Conservation (phyloP, 768 basidiomycete species). For the Tulasnella calospora region DNA sequence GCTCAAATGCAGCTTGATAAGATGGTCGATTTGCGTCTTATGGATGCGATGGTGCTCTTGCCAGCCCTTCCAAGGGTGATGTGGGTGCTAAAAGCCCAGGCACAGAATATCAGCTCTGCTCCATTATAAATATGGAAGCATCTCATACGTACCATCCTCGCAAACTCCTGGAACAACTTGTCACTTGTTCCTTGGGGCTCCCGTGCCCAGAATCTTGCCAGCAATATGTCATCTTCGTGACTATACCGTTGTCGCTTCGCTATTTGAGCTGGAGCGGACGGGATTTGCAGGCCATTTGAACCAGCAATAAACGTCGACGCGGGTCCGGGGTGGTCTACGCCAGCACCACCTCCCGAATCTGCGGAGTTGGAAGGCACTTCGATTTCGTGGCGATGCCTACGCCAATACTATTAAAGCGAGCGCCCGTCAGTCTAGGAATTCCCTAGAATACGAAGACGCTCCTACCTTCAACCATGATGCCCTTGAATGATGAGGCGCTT, state of each 20-base stretch:
- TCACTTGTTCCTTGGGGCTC: constrained; percentile 79
- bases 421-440: not conserved
- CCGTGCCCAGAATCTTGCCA: constrained; percentile 66
- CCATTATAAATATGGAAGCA: not conserved
- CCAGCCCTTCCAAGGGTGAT: constrained; percentile 94
- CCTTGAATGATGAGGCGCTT: constrained; percentile 85
- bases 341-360: not conserved
- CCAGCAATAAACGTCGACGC: not conserved
- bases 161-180: constrained; percentile 78
- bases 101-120: not conserved
- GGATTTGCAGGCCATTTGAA: constrained; percentile 44
- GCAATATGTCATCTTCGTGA: constrained; percentile 67
- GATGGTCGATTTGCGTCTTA: constrained; percentile 68
- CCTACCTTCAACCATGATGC: constrained; percentile 82
- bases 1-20: constrained; percentile 4
- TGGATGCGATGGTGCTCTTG: constrained; percentile 88
- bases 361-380: constrained; percentile 50
- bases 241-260: constrained; percentile 89
- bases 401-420: constrained; percentile 50
- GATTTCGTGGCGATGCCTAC: constrained; percentile 80
- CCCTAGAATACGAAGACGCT: not conserved
- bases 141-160: constrained; percentile 46
- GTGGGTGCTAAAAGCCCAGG: constrained; percentile 55
- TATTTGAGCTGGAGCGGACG: constrained; percentile 49
- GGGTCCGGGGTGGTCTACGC: not conserved